Conservation (phyloP, 225 moss, liverwort and hornwort species). For the Anthoceros angustus region DNA sequence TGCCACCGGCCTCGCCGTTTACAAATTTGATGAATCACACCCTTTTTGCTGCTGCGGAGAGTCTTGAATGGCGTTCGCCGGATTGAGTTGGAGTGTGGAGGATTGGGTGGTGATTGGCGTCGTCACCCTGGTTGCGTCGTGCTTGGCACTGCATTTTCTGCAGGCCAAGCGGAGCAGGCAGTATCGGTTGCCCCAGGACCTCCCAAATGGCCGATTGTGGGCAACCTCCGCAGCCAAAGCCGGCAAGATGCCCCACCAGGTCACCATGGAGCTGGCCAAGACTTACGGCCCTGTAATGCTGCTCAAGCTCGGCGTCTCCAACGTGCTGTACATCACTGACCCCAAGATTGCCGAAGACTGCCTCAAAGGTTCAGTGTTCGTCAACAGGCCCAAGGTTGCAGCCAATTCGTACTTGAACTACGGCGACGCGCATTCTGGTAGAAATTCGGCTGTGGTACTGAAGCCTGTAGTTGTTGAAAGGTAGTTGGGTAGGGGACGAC, state of each 20-base stretch:
- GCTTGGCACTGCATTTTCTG: neutral
- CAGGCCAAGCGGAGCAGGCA: neutral
- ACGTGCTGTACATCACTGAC: neutral
- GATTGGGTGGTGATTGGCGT: neutral
- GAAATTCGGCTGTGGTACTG: no score
- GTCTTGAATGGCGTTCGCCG: no score
- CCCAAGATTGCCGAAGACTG: neutral
- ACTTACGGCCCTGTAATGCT: neutral
- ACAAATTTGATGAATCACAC: no score
- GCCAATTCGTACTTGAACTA: neutral
- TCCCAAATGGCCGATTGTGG: neutral
- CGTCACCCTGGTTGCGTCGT: neutral
- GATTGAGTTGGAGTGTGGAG: neutral
- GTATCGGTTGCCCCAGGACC: neutral
- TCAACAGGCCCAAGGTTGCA: neutral
- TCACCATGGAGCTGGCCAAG: neutral
- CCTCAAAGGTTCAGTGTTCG: neutral
- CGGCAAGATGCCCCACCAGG: neutral
- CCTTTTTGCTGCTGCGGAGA: no score
- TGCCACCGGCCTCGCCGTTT: no score
- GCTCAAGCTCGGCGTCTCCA: neutral
- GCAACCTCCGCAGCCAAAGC: neutral
- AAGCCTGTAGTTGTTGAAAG: no score
- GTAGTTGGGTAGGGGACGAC: no score
- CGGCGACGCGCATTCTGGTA: no score